Evolutionary conservation across 176 grass and related monocot genomes (phyloP).

Genomic region (Alopecurus myosuroides): DNA sequence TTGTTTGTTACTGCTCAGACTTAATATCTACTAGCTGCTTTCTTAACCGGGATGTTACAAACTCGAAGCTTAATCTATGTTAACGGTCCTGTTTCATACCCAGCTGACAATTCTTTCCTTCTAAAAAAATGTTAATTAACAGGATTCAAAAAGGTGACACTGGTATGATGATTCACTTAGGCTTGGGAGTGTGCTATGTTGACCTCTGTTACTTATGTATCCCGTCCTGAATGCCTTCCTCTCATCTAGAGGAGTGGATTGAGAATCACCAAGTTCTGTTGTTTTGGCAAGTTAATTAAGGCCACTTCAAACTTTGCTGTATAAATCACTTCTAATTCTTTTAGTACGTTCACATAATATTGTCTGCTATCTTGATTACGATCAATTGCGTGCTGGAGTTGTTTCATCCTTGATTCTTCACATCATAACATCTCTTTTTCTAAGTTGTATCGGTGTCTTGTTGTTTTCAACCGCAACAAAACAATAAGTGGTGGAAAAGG

Average conservation of each 20-base stretch:
- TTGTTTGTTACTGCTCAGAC: not conserved
- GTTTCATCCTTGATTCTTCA: not conserved
- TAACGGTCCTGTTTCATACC: constrained; percentile 90
- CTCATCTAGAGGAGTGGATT: constrained; percentile 60
- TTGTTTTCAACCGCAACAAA: no score
- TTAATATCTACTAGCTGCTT: not conserved
- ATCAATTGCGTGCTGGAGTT: not conserved
- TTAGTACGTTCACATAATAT: not conserved
- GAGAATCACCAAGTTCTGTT: constrained; percentile 78
- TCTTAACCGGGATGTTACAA: constrained; percentile 83
- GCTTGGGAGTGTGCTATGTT: constrained; percentile 2
- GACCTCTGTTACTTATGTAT: not conserved
- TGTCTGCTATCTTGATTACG: not conserved
- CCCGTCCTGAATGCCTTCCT: constrained; percentile 26
- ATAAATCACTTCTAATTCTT: constrained; percentile 7
- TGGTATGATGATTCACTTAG: constrained; percentile 44
- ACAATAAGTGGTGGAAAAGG: no score
- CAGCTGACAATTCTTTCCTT: constrained; percentile 66
- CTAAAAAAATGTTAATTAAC: constrained; percentile 69
- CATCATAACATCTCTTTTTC: not conserved
- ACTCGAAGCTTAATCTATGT: constrained; percentile 91
- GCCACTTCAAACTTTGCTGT: not conserved
- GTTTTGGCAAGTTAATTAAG: constrained; percentile 92
- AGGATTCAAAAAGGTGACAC: constrained; percentile 90
- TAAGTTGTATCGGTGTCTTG: not conserved